Evolutionary conservation across 441 rosid species (phyloP), one percentile per base, ranked within the genome.

Genomic region (Adansonia rubrostipa): DNA sequence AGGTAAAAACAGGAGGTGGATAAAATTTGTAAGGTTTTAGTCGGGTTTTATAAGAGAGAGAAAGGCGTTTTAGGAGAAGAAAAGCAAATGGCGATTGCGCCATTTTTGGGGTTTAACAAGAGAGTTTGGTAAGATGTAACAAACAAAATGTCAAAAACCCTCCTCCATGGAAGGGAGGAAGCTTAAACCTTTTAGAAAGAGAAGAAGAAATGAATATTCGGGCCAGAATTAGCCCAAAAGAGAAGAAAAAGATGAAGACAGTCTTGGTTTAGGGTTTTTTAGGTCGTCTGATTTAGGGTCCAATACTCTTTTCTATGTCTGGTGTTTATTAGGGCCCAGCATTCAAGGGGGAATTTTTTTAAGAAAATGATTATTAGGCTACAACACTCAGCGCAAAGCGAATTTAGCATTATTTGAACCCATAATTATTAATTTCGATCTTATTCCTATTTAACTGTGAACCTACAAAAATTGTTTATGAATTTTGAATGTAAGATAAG

Each of bases 41-140:
- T 69, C 76, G 83, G 83, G 54, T 68, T 33, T 71, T 80, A 68
- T 65, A 79, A 74, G 79, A 53, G 58, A 64, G 81, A 47, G 89
- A 80, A 9, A 82, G 47, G 76, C 97, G 91, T 75, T 79, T 87
- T 62, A 81, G 80, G 75, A 89, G 88, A 60, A 95, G 85, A 58
- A 90, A 87, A 80, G 92, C 86, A 51, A 87, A 44, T 6, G 88
- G 84, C 3, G 87, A 77, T 61, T 65, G 83, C 24, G 85, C 89
- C 95, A 92, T 64, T 92, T 71, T 44, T 36, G 53, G 7, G 79
- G 9, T 64, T 10, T 58, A 71, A 65, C 28, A 3, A 42, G 78
- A 48, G 67, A 60, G 77, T 47, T 9, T 7, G 15, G 15, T 8
- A 7, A 3, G 58, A 22, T 42, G 44, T 24, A 14, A 64, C 7